A percentile compares a stretch with the other conserved stretches of the same genome.
Evolutionary conservation across 2,329 filamentous ascomycete species (phyloP).

Genomic region (Cytospora paraplurivora): DNA sequence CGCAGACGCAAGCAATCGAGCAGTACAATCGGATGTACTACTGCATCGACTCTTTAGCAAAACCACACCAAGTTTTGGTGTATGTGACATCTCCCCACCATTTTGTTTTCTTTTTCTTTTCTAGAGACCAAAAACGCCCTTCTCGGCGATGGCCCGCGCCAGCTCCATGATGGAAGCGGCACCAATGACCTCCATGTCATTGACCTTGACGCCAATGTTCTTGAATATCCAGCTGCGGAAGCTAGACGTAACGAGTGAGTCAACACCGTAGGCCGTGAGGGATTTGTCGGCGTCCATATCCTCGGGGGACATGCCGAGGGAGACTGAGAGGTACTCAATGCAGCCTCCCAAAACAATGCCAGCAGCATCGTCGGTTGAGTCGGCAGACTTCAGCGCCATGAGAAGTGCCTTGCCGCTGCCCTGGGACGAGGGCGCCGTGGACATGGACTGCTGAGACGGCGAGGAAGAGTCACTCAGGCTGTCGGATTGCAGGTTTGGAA

Average conservation of each 20-base stretch:
- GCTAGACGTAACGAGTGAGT: conserved; percentile 53
- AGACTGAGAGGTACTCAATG: conserved; percentile 49
- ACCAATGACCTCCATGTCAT: conserved; percentile 47
- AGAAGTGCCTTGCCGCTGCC: conserved; percentile 36
- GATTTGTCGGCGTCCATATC: conserved; percentile 50
- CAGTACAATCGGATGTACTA: neutral
- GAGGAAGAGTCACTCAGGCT: conserved; percentile 31
- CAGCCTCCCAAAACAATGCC: conserved; percentile 48
- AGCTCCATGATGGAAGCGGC: conserved; percentile 27
- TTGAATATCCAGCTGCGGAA: conserved; percentile 54
- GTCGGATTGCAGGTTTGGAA: conserved; percentile 29
- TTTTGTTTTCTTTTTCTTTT: neutral
- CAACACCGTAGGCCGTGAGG: conserved; percentile 46
- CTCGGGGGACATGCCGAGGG: conserved; percentile 51
- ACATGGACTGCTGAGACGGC: neutral
- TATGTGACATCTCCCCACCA: neutral
- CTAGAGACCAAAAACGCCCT: conserved; percentile 19
- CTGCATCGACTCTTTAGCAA: neutral
- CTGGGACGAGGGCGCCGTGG: conserved; percentile 14
- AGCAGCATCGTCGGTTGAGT: conserved; percentile 45
- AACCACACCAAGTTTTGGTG: neutral
- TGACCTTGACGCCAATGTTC: conserved; percentile 46
- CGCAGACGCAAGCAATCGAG: too few relatives aligned
- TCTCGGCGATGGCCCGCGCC: conserved; percentile 23
- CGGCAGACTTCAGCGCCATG: conserved; percentile 44